Evolutionary conservation across 768 basidiomycete species (phyloP), one percentile per base, ranked within the genome.

Genomic region (Termitomyces eurrhizus): DNA sequence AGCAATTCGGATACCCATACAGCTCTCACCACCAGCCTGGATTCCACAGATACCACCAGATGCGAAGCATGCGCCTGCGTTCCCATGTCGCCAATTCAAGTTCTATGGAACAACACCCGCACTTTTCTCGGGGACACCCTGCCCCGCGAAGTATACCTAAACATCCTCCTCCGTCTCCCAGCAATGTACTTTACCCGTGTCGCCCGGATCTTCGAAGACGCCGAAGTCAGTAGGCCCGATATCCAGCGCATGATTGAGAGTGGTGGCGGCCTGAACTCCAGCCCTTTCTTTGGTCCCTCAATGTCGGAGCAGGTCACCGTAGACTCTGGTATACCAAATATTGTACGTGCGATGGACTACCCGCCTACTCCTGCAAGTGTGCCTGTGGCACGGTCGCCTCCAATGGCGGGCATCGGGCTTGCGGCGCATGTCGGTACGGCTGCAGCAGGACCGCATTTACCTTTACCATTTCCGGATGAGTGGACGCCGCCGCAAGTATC

Each of bases 171-270:
- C 18, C 81, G 85, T 16, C 79, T 93, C n/a, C 92, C 91, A 2
- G 82, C 87, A 0, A 76, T 92, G 66, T 93, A 93, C 67, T 93
- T 92, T 71, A 82, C 86, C 3, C 85, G 91, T 3, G 91, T 93
- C 26, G 83, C 88, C 3, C 80, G 83, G 52, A 82, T 92, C 32
- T 92, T 91, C 63, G 82, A 88, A 65, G 89, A 90, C 59, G 90
- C 90, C 2, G 86, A 92, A 57, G 81, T 93, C 54, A 89, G 89
- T 67, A 80, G 79, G 62, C 88, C 86, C 9, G 91, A 93, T 67
- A 82, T 93, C 21, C 74, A 83, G 54, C 68, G 80, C 42, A 84
- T 87, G 81, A 67, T 67, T 2, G 64, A 67, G 32, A 60, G 64
- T 24, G 57, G 64, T 8, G 64, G 66, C 7, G 57, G 57, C 18